A percentile compares a stretch with the other conserved stretches of the same genome.
These are phyloP conservation scores for Apophysomyces variabilis DNA, from an alignment of 371 early-diverging fungal species.

Conservation along the genomic window DNA sequence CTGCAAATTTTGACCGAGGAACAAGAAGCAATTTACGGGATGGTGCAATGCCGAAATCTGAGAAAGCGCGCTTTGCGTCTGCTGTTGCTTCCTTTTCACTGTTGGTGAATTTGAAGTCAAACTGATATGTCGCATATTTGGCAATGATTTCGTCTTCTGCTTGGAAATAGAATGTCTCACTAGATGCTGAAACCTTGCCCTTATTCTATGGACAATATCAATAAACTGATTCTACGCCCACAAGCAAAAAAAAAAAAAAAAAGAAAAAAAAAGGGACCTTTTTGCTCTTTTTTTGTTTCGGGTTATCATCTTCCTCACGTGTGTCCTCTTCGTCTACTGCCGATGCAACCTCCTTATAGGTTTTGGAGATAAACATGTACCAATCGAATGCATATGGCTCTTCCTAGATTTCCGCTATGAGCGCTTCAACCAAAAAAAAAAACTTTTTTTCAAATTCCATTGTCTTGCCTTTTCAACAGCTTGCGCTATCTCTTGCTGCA, in stretches of 20 bases:
- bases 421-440: neutral
- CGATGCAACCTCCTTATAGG: conserved; percentile 82
- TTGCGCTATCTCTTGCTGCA: conserved; percentile 80
- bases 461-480: conserved; percentile 71
- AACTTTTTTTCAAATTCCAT: neutral
- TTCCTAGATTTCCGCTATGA: conserved; percentile 42
- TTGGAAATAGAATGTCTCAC: conserved; percentile 76
- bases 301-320: conserved; percentile 40
- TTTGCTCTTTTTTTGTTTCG: conserved; percentile 39
- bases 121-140: conserved; percentile 41
- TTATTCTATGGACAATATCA: conserved; percentile 9
- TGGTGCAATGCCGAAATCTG: conserved; percentile 85
- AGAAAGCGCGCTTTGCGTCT: conserved; percentile 83
- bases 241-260: neutral
- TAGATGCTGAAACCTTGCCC: conserved; percentile 5
- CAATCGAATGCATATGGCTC: conserved; percentile 81
- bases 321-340: conserved; percentile 61
- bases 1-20: conserved; percentile 61
- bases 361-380: conserved; percentile 82
- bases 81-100: conserved; percentile 63
- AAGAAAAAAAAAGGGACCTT: conserved; percentile 28
- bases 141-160: conserved; percentile 91
- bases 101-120: conserved; percentile 75
- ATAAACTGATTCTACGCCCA: neutral
- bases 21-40: conserved; percentile 77